Evolutionary conservation across 225 moss, liverwort and hornwort genomes (phyloP).

Genomic region (Asterella californica): DNA sequence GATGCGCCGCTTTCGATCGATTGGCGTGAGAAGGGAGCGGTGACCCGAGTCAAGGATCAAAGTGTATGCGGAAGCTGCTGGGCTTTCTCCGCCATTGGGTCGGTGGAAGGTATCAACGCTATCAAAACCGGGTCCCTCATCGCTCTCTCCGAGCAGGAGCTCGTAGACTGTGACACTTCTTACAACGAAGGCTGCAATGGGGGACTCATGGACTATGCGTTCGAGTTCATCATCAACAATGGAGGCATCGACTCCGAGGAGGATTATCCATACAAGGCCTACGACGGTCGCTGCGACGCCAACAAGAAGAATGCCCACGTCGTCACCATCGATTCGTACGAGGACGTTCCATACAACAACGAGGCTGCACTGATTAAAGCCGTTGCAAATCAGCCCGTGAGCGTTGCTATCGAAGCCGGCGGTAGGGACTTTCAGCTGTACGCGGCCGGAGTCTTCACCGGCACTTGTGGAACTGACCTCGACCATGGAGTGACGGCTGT

Average conservation of each 20-base stretch:
- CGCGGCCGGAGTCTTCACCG: conserved; percentile 62
- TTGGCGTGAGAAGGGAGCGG: conserved; percentile 57
- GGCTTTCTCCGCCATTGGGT: conserved; percentile 64
- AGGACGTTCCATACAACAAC: conserved; percentile 48
- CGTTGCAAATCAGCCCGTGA: conserved; percentile 47
- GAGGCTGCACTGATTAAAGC: conserved; percentile 44
- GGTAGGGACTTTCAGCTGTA: conserved; percentile 60
- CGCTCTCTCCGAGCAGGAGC: conserved; percentile 60
- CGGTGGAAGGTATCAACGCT: conserved; percentile 57
- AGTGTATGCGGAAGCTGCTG: conserved; percentile 74
- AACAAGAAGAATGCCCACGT: conserved; percentile 58
- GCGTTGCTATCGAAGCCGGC: conserved; percentile 60
- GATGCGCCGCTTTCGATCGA: conserved; percentile 40
- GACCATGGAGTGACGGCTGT: conserved; percentile 64
- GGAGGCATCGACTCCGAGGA: conserved; percentile 59
- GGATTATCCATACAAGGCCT: conserved; percentile 66
- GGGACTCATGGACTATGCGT: conserved; percentile 60
- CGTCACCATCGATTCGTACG: conserved; percentile 63
- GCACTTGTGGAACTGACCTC: conserved; percentile 53
- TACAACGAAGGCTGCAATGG: conserved; percentile 69
- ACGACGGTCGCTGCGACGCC: conserved; percentile 59
- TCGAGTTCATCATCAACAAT: conserved; percentile 53
- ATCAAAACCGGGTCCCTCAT: conserved; percentile 43
- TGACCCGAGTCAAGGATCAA: conserved; percentile 56
- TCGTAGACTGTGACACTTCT: conserved; percentile 58